Evolutionary conservation across 441 rosid species (phyloP).

Genomic region (Erodium texanum): DNA sequence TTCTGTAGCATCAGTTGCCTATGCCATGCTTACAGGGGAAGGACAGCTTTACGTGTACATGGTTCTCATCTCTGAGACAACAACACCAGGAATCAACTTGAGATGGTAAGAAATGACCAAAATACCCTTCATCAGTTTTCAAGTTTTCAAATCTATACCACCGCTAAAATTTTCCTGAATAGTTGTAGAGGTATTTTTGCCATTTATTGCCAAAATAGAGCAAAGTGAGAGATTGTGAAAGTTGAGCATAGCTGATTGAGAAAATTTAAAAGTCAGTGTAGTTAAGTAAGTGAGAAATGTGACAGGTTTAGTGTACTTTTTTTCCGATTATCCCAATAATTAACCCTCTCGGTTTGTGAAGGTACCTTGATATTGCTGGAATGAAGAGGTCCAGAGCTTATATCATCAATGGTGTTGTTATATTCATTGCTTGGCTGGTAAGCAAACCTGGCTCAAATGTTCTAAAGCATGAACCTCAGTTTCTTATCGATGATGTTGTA

Average conservation of each 20-base stretch:
- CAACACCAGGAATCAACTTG: slow-evolving; percentile 51
- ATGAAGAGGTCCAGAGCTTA: slow-evolving; percentile 50
- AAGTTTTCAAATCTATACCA: no score
- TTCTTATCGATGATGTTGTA: no score
- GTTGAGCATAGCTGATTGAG: background rate
- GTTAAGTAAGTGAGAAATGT: slow-evolving; percentile 19
- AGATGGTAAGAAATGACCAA: slow-evolving; percentile 33
- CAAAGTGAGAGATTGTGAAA: no score
- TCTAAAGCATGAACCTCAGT: background rate
- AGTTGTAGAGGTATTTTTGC: no score
- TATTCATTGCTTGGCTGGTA: slow-evolving; percentile 52
- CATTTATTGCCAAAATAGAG: no score
- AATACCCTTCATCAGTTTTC: no score
- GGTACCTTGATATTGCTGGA: slow-evolving; percentile 35
- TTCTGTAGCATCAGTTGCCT: slow-evolving; percentile 40
- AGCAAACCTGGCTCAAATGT: slow-evolving; percentile 7
- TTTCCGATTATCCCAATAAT: no score
- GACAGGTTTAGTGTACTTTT: no score
- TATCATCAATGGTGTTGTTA: slow-evolving; percentile 40
- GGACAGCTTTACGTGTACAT: slow-evolving; percentile 58
- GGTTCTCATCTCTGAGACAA: slow-evolving; percentile 51
- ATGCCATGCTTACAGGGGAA: slow-evolving; percentile 58
- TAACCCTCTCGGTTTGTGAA: no score
- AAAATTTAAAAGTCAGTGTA: slow-evolving; percentile 3
- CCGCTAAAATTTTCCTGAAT: no score